A percentile compares a stretch with the other conserved stretches of the same genome.
Evolutionary conservation across 1,284 basidiomycete genomes (phyloP).

Genomic region (Phlebopus sp.): DNA sequence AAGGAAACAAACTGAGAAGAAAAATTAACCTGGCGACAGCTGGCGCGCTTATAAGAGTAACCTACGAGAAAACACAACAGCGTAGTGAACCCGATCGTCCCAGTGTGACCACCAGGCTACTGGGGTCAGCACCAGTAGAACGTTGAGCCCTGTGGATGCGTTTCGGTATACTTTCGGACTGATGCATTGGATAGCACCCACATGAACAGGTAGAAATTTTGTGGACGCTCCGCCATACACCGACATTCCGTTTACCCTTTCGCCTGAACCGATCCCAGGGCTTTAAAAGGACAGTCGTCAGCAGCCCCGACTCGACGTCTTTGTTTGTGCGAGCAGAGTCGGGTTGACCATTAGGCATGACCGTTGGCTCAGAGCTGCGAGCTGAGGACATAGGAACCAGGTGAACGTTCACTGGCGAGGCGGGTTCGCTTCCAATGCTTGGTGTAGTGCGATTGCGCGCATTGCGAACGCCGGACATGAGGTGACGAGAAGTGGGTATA

Average conservation of each 20-base stretch:
- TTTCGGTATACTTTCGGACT: neutral
- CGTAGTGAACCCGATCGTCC: conserved; percentile 6
- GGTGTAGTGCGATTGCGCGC: neutral
- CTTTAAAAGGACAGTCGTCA: neutral
- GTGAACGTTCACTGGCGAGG: neutral
- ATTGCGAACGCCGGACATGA: neutral
- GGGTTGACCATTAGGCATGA: neutral
- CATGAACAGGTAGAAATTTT: conserved; percentile 53
- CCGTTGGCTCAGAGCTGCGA: neutral
- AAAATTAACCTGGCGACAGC: neutral
- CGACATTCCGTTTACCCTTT: conserved; percentile 46
- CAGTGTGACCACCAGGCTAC: conserved; percentile 64
- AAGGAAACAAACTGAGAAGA: conserved; percentile 49
- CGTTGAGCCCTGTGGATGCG: conserved; percentile 48
- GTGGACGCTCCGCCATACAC: conserved; percentile 43
- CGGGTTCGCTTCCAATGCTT: neutral
- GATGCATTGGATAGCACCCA: conserved; percentile 29
- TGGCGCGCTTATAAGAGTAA: neutral
- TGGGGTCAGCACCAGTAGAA: conserved; percentile 59
- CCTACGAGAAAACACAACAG: conserved; percentile 17
- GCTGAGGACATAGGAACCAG: neutral
- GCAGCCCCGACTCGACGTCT: neutral
- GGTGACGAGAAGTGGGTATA: neutral
- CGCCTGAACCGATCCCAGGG: conserved; percentile 43
- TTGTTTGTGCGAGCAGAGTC: neutral